Evolutionary conservation across 129 eudicot species (phyloP), one percentile per base, ranked within the genome.

Genomic region (Gnaphalium uliginosum): DNA sequence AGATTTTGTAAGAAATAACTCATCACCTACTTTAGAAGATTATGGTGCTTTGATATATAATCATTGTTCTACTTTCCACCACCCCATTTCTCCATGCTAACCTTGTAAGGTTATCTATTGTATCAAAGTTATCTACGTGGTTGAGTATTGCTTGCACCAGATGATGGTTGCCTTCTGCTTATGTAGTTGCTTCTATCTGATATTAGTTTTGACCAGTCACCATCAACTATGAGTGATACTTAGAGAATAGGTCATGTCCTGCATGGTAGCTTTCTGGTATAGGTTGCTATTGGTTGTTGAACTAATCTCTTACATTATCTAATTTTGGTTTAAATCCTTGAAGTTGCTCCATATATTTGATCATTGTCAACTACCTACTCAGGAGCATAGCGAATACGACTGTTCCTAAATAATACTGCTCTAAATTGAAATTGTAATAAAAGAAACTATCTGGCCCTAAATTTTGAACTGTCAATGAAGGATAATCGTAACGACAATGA

Each of bases 1-100:
- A 87, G 99, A 94, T 86, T 94, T 94, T 84, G 99, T 94, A 86
- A 84, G 96, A 30, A 65, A 4, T 75, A 67, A 41, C 65, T 26
- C 51, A 13, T 60, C 60, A 68, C 18, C 68, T 39, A 41, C 65
- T 39, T 24, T 61, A 46, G 43, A 39, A 25, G 74, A 69, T 43
- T 48, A 24, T 25, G 59, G 8, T 17, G 39, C 22, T 39, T 35
- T 24, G 23, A 24, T 6, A 13, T 4, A 41, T 6, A 6, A 6
- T 69, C 0, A 14, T 2, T 46, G 57, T 23, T 23, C 26, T 54
- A 19, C 10, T 4, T 53, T 5, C n/a, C 23, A 53, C 22, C 23
- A 53, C 22, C 8, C 0, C 59, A n/a, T 18, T n/a, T 53, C 24
- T 53, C 2, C 2, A 19, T n/a, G 21, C 59, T 19, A 53, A 53